Evolutionary conservation across 2,329 filamentous ascomycete genomes (phyloP), one percentile per base, ranked within the genome.

Genomic region (Ophiostoma quercus): DNA sequence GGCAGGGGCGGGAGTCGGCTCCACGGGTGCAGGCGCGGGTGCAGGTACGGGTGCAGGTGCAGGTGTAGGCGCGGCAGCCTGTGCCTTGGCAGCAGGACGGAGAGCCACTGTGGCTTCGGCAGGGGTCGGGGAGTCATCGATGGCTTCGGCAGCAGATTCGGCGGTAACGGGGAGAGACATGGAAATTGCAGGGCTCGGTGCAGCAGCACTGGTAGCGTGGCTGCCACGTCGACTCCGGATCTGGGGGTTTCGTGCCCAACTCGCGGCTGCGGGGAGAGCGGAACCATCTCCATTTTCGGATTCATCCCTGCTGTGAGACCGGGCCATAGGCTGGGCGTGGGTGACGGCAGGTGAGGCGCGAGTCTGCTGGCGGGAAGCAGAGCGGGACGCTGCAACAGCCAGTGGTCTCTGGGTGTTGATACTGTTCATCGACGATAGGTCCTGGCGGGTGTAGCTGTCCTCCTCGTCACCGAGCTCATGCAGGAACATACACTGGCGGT

Each of bases 391-490:
- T 39, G 80, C 83, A 57, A 82, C 81, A 68, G 81, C 81, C 67
- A 91, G 81, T 1, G 89, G 88, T 47, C 90, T 87, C 75, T 92
- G 92, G 1, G 91, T 93, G 72, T 90, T 91, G 70, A 93, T 89
- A 71, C 92, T 94, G 76, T 97, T 98, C 84, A 97, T 92, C 22
- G 94, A 96, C 0, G 94, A 98, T 51, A 98, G 81, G 78, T 97
- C 94, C 78, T 97, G 93, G 66, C 95, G 87, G 9, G 92, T 96
- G 78, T 97, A 98, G 80, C 93, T 97, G 76, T 98, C 94, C 74
- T 95, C 94, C 75, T 97, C 95, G 77, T 99, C 95, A n/a, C 95
- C 96, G 54, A 95, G 91, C 79, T 99, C 96, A 77, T 99, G 95
- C 67, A 99, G 81, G 79, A 99, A 99, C 87, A 97, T 99, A 82